Evolutionary conservation across 768 basidiomycete species (phyloP), one percentile per base, ranked within the genome.

Genomic region (Mycena indigotica): DNA sequence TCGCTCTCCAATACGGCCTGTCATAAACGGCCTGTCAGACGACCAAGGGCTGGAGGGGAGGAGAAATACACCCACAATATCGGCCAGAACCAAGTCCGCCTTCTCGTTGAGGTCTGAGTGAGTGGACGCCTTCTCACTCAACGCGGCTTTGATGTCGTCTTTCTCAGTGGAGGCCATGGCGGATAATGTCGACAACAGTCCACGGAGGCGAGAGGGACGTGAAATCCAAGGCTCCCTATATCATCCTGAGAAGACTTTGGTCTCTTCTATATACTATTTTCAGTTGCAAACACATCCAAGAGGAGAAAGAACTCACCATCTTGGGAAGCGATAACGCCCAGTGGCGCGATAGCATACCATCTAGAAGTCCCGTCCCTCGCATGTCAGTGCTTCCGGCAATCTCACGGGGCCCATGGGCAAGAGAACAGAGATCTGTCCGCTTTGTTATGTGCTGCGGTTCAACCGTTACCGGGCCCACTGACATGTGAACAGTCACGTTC

Each of bases 1-100:
- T 61, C 59, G 4, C 55, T 23, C 28, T 52, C 59, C 23, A 61
- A 29, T 24, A 53, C 59, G 19, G 32, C 32, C 32, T 8, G 32
- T 35, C 10, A 17, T 24, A 10, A 12, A 28, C 6, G 28, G 40
- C 12, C 29, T 50, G 25, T 26, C 10, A 1, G 2, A 26, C 2
- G 19, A 26, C 10, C 10, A 8, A 35, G 17, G 17, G 17, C 10
- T 35, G 32, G 32, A 35, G 8, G 17, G 32, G 32, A 35, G 10
- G 32, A 17, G 17, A 17, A 35, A 35, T 35, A 17, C 10, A 35
- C 32, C 10, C 32, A 35, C 32, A 35, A 35, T 35, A 17, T 35
- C 32, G 32, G 32, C 32, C 10, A 35, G 32, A 8, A 35, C 17
- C 32, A 17, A 8, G 32, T 35, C 32, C 32, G 10, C 32, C 32